Conservation (phyloP, 2,329 filamentous ascomycete species). For the Neophaeococcomyces mojaviensis region DNA sequence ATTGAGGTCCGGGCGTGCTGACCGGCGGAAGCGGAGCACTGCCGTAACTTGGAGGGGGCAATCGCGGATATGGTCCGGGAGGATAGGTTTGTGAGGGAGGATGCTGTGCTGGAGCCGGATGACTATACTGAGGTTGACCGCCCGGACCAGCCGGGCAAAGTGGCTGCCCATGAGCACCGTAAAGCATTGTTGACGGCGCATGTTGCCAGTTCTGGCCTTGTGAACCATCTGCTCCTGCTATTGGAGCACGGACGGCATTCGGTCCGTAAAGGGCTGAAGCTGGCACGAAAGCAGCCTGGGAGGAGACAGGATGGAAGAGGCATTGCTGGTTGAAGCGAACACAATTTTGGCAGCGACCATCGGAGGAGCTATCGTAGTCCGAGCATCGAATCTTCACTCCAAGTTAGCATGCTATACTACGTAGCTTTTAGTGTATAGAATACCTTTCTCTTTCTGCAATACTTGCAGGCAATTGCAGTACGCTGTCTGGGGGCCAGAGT, state of each 20-base stretch:
- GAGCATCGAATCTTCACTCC: conserved; percentile 64
- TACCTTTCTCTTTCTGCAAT: conserved; percentile 47
- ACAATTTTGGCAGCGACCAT: conserved; percentile 67
- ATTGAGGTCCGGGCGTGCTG: conserved; percentile 12
- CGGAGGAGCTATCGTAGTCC: conserved; percentile 63
- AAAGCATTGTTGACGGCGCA: conserved; percentile 30
- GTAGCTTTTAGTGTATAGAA: conserved; percentile 15
- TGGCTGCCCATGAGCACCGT: conserved; percentile 45
- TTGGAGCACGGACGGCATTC: conserved; percentile 29
- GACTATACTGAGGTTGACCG: conserved; percentile 27
- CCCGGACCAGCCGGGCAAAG: conserved; percentile 31
- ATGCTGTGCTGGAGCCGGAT: conserved; percentile 29
- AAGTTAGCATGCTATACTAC: conserved; percentile 7
- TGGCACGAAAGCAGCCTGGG: conserved; percentile 66
- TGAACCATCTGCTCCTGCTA: conserved; percentile 24
- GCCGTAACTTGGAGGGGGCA: conserved; percentile 1
- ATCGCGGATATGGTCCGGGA: conserved; percentile 8
- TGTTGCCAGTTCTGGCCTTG: conserved; percentile 28
- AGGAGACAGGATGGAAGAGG: conserved; percentile 68
- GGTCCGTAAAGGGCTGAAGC: conserved; percentile 58
- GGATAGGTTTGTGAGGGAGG: conserved; percentile 23
- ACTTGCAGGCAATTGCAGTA: conserved; percentile 46
- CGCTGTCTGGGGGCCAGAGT: conserved; percentile 42
- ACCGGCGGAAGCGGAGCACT: conserved; percentile 19
- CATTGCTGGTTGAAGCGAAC: conserved; percentile 68